phyloP scores from a whole-genome alignment of 2,329 filamentous ascomycete species.

The Neopestalotiopsis clavispora region DNA sequence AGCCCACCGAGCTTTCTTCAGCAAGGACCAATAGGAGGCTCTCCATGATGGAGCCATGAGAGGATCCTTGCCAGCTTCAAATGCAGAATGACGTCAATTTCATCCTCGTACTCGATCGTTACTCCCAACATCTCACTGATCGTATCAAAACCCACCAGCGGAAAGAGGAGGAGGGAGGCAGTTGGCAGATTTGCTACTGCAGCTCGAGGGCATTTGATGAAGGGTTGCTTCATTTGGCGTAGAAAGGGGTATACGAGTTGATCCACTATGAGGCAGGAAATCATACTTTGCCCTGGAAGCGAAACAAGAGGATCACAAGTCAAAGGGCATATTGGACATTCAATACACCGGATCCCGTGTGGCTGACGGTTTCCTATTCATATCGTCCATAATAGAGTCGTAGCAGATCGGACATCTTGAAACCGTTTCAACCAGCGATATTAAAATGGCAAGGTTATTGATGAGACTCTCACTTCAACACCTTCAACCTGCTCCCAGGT shows the following conservation, averaged over 20 bases:
- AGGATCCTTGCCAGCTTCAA: background rate
- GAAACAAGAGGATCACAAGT: background rate
- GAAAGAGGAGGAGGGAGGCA: background rate
- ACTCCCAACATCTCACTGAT: background rate
- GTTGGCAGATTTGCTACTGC: background rate
- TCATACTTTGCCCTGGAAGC: background rate
- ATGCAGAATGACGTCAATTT: background rate
- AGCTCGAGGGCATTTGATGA: background rate
- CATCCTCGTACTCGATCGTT: background rate
- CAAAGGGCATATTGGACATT: background rate
- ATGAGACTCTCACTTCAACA: background rate
- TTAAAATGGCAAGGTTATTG: no score
- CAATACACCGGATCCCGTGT: background rate
- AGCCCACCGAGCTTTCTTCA: background rate
- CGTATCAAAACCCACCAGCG: background rate
- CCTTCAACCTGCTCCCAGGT: background rate
- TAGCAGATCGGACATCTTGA: background rate
- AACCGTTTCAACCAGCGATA: background rate
- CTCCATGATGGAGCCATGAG: background rate
- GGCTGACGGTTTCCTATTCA: background rate
- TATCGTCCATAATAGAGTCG: background rate
- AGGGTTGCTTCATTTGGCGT: background rate
- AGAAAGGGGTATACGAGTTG: background rate
- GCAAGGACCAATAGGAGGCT: background rate
- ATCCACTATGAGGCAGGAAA: background rate